Base-by-base conservation (phyloP, 345 rosid species). In the Physaria fendleri region DNA sequence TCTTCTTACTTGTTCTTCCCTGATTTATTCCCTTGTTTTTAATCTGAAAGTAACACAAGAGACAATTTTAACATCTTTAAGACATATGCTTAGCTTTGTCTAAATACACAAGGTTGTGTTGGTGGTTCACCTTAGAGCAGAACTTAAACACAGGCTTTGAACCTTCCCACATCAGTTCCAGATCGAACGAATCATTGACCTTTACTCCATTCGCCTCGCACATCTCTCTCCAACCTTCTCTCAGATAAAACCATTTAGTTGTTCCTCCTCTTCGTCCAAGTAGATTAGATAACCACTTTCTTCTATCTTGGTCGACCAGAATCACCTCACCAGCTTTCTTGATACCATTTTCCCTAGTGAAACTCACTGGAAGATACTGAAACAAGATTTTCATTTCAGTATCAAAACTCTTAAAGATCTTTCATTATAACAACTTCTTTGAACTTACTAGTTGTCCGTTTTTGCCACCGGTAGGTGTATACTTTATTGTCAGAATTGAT, bases 161-260 rank as follows among this genome's bases (percentile, higher is more conserved):
- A 34, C 61, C 66, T 35, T 59, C 33, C 61, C 61, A 50, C 21
- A 68, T 7, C 2, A 68, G 9, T 38, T 59, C 55, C 32, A 68
- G 12, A 39, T 33, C 9, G 20, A 68, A 68, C 1, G 72, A 42
- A 24, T 68, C 72, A 12, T 68, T 24, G 0, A 68, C 48, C 10
- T 33, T 8, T 11, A 68, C 72, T 17, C 61, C 72, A 68, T 68
- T 68, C 2, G 66, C 55, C 43, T 42, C 8, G 8, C 72, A 68
- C 66, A 68, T 41, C 55, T 68, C 66, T 68, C 47, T 68, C 66
- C 72, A 68, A 11, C 72, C 72, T 34, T 27, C 37, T 59, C 72
- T 68, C 53, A 59, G 3, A 35, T 68, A 68, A 59, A 17, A 42
- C 66, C 55, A 68, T 43, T 17, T 47, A 18, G n/a, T n/a, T n/a